Base-by-base conservation (phyloP, 2,329 filamentous ascomycete species). In the Alternaria sp. region DNA sequence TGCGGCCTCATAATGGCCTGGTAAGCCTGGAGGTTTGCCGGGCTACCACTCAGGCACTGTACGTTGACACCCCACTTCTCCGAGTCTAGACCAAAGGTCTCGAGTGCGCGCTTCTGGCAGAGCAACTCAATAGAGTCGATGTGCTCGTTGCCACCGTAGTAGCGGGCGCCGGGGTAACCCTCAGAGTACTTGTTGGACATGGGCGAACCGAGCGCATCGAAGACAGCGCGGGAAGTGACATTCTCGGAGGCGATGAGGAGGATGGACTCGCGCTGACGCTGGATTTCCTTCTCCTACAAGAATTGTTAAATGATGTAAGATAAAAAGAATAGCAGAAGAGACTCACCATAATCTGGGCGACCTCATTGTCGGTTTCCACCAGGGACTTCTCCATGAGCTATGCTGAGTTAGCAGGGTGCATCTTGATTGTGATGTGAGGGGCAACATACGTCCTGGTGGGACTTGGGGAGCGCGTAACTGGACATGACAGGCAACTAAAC, bases 21-120 rank as follows among this genome's bases (percentile, higher is more conserved):
- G 86, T 98, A 99, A 72, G 96, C 93, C 86, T 98, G 93, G 71
- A 99, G 85, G 84, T 99, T 99, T 84, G 95, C 95, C 72, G 95
- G 95, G 81, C 90, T 94, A 74, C 95, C 95, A 77, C 89, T 92
- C 78, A 97, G 84, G 81, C 75, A 77, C 73, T 98, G 94, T 25
- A 98, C 94, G 74, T 98, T 98, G 76, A 98, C 94, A 63, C 95
- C 94, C 94, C 94, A 98, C 82, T 96, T 89, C 79, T 92, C 90
- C 25, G 90, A 83, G 71, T 93, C 90, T 56, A 98, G 83, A 30
- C 90, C 89, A 79, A 97, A 98, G 0, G 94, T 89, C 81, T 97
- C 89, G 12, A 98, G 84, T 18, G 95, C 95, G 73, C 94, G 89
- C 78, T 92, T 86, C 82, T 98, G 95, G 81, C 94, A 98, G 49